A percentile compares a stretch with the other conserved stretches of the same genome.
phyloP scores from a whole-genome alignment of 805 yeast species.

The Barnettozyma wickerhamii region DNA sequence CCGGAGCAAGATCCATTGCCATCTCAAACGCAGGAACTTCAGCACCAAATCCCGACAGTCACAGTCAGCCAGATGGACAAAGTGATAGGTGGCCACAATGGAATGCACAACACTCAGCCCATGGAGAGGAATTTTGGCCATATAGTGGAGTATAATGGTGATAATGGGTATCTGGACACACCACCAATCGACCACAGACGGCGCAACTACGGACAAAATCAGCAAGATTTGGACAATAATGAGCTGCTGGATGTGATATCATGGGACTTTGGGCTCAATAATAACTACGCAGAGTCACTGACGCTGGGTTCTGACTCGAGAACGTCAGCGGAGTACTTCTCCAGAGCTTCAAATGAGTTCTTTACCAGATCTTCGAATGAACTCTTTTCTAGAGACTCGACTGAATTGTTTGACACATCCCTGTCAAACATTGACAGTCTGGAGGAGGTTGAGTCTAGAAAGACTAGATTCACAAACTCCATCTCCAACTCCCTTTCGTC shows the following conservation, averaged over 20 bases:
- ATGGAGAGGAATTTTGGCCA: not conserved
- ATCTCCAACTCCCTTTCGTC: slow-evolving; percentile 22
- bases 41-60: not conserved
- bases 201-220: not conserved
- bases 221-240: not conserved
- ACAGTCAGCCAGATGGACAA: not conserved
- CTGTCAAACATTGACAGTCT: slow-evolving; percentile 6
- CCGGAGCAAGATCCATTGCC: not conserved
- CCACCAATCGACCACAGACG: slow-evolving; percentile 2
- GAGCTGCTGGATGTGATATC: not conserved
- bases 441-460: slow-evolving; percentile 14
- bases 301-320: slow-evolving; percentile 23
- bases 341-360: slow-evolving; percentile 34
- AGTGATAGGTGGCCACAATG: not conserved
- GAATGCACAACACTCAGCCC: not conserved
- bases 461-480: slow-evolving; percentile 19
- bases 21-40: not conserved
- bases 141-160: slow-evolving; percentile 1
- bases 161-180: slow-evolving; percentile 7
- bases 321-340: slow-evolving; percentile 33
- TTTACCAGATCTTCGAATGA: slow-evolving; percentile 31
- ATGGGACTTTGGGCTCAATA: not conserved
- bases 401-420: slow-evolving; percentile 10
- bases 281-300: slow-evolving; percentile 17
- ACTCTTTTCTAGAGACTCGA: slow-evolving; percentile 9